Conservation (phyloP, 441 rosid genomes). For the Euphorbia schlechtendalii region DNA sequence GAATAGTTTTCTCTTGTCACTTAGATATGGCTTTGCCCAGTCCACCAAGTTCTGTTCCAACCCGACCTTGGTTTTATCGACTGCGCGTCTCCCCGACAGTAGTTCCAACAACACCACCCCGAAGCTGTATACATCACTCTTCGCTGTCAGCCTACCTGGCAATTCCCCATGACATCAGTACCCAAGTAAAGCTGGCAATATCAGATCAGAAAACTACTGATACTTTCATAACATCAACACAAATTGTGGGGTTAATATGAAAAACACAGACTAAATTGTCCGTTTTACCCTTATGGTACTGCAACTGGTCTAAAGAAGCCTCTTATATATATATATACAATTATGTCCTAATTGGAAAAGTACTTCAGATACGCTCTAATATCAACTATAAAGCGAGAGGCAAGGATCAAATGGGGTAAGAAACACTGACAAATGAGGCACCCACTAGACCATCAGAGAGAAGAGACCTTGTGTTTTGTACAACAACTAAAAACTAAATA, state of each 20-base stretch:
- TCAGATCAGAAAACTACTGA: constrained; percentile 10
- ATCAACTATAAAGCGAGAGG: background rate
- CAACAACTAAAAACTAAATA: constrained; percentile 8
- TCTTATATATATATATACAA: background rate
- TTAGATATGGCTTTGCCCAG: no score
- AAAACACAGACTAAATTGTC: background rate
- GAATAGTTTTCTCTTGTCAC: constrained; percentile 60
- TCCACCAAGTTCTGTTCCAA: constrained; percentile 74
- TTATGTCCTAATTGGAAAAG: background rate
- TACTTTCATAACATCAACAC: background rate
- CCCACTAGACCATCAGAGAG: constrained; percentile 8
- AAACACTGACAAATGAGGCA: background rate
- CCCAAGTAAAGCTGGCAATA: background rate
- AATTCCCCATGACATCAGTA: background rate
- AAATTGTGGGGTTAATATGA: background rate
- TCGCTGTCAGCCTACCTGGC: constrained; percentile 64
- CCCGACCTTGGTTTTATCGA: constrained; percentile 60
- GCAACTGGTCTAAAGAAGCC: background rate
- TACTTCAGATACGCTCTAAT: background rate
- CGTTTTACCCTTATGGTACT: no score
- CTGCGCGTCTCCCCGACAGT: constrained; percentile 65
- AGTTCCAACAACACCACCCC: constrained; percentile 81
- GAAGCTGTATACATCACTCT: no score
- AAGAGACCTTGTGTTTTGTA: background rate
- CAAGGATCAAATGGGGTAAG: background rate